These are phyloP conservation scores for Geotrichum aggregatum DNA, from an alignment of 1,139 yeast genomes.

Conservation along the genomic window DNA sequence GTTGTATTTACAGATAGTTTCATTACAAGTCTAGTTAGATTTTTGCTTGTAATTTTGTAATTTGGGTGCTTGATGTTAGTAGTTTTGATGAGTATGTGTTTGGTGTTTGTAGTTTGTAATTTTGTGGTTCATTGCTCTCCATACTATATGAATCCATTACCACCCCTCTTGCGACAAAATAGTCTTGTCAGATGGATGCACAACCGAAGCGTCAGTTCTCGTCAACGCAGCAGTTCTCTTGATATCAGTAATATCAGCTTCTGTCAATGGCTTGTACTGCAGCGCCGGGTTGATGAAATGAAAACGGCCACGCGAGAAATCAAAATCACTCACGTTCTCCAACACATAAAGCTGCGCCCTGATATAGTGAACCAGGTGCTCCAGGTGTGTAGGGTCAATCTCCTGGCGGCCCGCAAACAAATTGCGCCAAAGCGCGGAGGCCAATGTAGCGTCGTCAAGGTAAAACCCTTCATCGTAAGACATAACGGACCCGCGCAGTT, in stretches of 20 bases:
- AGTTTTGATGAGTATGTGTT: not conserved
- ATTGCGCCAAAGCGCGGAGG: conserved; percentile 60
- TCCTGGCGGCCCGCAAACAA: conserved; percentile 81
- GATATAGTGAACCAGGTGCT: conserved; percentile 80
- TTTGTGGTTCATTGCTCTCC: no score
- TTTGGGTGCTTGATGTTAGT: not conserved
- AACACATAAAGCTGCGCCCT: conserved; percentile 85
- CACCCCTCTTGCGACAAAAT: conserved; percentile 25
- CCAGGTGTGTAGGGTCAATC: conserved; percentile 77
- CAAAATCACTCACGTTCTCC: conserved; percentile 80
- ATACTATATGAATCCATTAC: conserved; percentile 19
- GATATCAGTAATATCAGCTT: conserved; percentile 25
- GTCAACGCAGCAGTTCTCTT: conserved; percentile 22
- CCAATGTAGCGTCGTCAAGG: conserved; percentile 77
- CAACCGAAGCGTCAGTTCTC: conserved; percentile 19
- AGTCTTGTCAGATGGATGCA: conserved; percentile 25
- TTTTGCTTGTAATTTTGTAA: no score
- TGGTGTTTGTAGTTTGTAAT: not conserved
- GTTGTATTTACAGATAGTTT: not conserved
- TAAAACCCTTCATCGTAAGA: conserved; percentile 91
- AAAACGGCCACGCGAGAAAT: conserved; percentile 87
- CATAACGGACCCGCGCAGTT: conserved; percentile 80
- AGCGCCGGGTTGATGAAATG: conserved; percentile 81
- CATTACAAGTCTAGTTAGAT: no score
- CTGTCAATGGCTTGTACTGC: conserved; percentile 66